phyloP scores from a whole-genome alignment of 2,329 filamentous ascomycete genomes.

The Neurospora sp. region DNA sequence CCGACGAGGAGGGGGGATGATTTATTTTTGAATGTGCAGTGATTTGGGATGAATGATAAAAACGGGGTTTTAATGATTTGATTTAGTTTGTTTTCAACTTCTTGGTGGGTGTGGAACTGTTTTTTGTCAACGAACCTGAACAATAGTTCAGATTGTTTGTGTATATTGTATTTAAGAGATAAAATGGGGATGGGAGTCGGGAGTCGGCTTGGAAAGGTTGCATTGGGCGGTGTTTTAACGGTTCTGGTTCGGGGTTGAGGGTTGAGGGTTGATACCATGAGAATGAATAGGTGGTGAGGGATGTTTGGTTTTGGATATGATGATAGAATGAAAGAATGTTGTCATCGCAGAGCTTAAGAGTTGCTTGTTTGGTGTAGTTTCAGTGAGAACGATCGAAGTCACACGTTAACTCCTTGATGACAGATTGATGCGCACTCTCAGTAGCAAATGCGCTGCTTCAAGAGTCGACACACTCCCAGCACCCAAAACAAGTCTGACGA shows the following conservation, averaged over 20 bases:
- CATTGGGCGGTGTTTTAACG: not conserved
- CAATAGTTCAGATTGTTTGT: not conserved
- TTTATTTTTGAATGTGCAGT: conserved; percentile 49
- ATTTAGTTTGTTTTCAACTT: not conserved
- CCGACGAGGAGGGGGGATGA: conserved; percentile 58
- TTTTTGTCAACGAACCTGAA: not conserved
- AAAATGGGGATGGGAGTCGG: not conserved
- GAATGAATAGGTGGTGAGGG: not conserved
- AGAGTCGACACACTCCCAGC: too few species aligned
- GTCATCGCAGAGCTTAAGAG: not conserved
- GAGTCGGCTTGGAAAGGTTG: not conserved
- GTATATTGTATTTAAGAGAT: not conserved
- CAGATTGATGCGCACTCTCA: too few species aligned
- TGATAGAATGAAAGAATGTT: not conserved
- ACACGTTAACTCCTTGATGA: too few species aligned
- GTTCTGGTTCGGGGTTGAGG: not conserved
- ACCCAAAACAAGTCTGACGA: too few species aligned
- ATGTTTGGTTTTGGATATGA: not conserved
- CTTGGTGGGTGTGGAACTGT: not conserved
- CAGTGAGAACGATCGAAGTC: not conserved
- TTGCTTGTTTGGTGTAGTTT: not conserved
- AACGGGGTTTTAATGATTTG: not conserved
- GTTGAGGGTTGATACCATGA: not conserved
- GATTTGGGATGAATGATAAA: conserved; percentile 5
- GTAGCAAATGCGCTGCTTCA: too few species aligned